Percentiles rank a stretch among this genome's conserved stretches.
Conservation (phyloP, 164 flowering plant genomes). For the Vitis riparia region DNA sequence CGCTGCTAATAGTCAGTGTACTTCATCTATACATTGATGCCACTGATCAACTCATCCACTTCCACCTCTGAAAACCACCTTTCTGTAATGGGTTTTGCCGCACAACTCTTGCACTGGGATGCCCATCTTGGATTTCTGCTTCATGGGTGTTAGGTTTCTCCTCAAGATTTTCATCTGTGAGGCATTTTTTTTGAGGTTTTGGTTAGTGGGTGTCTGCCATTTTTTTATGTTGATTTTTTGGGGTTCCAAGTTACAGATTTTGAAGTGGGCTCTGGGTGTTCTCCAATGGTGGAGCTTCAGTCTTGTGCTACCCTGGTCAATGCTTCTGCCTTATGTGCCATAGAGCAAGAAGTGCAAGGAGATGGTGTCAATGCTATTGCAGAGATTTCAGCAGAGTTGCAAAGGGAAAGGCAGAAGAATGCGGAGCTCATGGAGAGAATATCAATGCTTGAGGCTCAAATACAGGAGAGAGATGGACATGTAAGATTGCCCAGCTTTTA, state of each 20-base stretch:
- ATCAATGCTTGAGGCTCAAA: conserved; percentile 48
- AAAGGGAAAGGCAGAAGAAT: conserved; percentile 51
- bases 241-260: conserved; percentile 6
- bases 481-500: conserved; percentile 18
- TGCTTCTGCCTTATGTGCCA: conserved; percentile 35
- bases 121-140: background rate
- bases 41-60: background rate
- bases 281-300: conserved; percentile 42
- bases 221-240: background rate
- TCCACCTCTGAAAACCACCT: background rate
- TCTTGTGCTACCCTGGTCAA: conserved; percentile 36
- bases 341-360: conserved; percentile 27
- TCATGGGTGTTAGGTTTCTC: conserved; percentile 6
- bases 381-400: conserved; percentile 45
- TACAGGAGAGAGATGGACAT: conserved; percentile 32
- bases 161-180: background rate
- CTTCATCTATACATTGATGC: background rate
- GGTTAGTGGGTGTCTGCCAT: background rate
- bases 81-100: background rate
- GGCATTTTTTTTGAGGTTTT: background rate
- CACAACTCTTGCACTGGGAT: background rate
- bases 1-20: background rate
- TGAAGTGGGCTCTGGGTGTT: background rate
- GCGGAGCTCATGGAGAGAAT: conserved; percentile 54
- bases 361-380: conserved; percentile 29